Base-by-base conservation (phyloP, 192 early-diverging fungal species). In the Spizellomyces punctatus region DNA sequence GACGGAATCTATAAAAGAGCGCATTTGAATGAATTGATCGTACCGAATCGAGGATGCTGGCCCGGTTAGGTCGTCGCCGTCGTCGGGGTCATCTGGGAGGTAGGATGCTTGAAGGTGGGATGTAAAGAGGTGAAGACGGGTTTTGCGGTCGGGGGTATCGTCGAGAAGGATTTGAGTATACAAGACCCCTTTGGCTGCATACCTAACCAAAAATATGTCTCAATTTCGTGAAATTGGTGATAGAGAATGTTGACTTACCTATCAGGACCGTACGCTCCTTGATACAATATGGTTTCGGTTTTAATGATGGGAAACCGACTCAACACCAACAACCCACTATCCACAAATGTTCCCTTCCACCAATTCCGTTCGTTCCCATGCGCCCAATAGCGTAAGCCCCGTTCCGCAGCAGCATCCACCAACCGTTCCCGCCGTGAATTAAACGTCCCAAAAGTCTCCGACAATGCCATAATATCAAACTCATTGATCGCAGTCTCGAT, bases 21-120 rank as follows among this genome's bases (percentile, higher is more conserved):
- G 59, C 14, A 75, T 42, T 8, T 56, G 43, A 5, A 63, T 17
- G 58, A 75, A 55, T 44, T 75, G 66, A 19, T 27, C 21, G 5
- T 64, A 4, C 1, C 73, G 73, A 44, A 69, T 41, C 8, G 44
- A 42, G 36, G 73, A 48, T 6, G 56, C 66, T 0, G 67, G 45
- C 16, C 27, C 36, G 14, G 27, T 19, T 5, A 75, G 22, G 65
- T 75, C 65, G 62, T 75, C 66, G 6, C 66, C 73, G 59, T 69
- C 61, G 4, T 75, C 73, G 16, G 17, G 16, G 36, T 60, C 41
- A 42, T 9, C 16, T 10, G 68, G 58, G 65, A 69, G 52, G 59
- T 75, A 75, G 10, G 73, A 63, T 6, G 73, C 64, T 45, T 75
- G 73, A 22, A 75, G 36, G 46, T 75, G 73, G 9, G 73, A 69